Base-by-base conservation (phyloP, 805 yeast species). In the Cyberlindnera maritima region DNA sequence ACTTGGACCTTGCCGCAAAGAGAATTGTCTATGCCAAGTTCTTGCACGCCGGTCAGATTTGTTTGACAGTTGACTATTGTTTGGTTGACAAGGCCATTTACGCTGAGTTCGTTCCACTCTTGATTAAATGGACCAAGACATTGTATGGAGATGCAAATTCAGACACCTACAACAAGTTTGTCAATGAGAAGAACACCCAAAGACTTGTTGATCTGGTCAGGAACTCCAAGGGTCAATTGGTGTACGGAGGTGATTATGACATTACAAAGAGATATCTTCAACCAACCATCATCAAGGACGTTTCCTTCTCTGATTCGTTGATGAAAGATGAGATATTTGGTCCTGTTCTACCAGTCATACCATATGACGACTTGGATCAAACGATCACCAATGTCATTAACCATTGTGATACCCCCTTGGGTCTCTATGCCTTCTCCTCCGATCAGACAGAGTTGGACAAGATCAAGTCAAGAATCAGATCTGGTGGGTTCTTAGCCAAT, bases 41-140 rank as follows among this genome's bases (percentile, higher is more conserved):
- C 60, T 67, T 79, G 28, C 92, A 89, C 61, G 78, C 85, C n/a
- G 98, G 98, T 15, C 98, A 91, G 69, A 82, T 94, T 2, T 91
- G 97, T 70, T 85, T 88, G 33, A 87, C 96, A 10, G 85, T 91
- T 9, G 97, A 92, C 68, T 91, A 89, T 60, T 68, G 85, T 6
- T 58, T 88, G 37, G 85, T 81, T n/a, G 88, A 85, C 49, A 78
- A 74, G 46, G 63, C 72, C 3, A 65, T 81, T 18, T 79, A 82
- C 58, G 77, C 69, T 25, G 68, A 76, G 53, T 77, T 87, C 42
- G 65, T 80, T 9, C 33, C 31, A 32, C 25, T 29, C 8, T 59
- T 78, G 46, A 57, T 72, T 44, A 56, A 72, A 73, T 18, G 57
- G 75, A 26, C 63, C 66, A 29, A 65, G 67, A 21, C 73, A 71